Percentiles rank a stretch among this genome's conserved stretches.
Evolutionary conservation across 2,329 filamentous ascomycete genomes (phyloP).

Genomic region (Gyromitra esculenta): DNA sequence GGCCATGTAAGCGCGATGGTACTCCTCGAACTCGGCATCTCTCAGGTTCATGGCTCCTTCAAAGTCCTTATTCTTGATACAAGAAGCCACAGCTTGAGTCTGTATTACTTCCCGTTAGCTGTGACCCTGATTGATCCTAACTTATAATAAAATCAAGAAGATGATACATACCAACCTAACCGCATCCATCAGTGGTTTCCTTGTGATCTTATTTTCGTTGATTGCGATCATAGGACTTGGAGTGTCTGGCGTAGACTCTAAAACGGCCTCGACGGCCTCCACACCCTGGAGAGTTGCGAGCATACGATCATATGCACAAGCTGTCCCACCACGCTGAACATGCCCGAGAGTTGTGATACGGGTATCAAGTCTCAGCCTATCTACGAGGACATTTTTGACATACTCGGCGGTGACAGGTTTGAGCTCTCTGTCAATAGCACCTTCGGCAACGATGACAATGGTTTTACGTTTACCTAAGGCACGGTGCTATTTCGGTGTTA

Average conservation of each 20-base stretch:
- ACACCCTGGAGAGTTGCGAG: slow-evolving; percentile 92
- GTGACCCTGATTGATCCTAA: neutral
- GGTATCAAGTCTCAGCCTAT: slow-evolving; percentile 82
- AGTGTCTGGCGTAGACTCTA: slow-evolving; percentile 87
- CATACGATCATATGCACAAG: slow-evolving; percentile 94
- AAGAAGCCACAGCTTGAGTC: slow-evolving; percentile 83
- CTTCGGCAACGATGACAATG: slow-evolving; percentile 97
- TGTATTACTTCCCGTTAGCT: slow-evolving; percentile 61
- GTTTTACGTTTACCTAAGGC: slow-evolving; percentile 92
- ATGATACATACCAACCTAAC: slow-evolving; percentile 65
- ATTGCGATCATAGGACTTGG: slow-evolving; percentile 96
- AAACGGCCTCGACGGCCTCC: slow-evolving; percentile 89
- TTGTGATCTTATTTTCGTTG: slow-evolving; percentile 95
- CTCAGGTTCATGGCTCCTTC: slow-evolving; percentile 85
- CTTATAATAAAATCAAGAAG: neutral
- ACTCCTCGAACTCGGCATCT: slow-evolving; percentile 92
- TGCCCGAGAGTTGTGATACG: slow-evolving; percentile 94
- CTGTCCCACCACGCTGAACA: slow-evolving; percentile 92
- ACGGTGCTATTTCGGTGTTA: slow-evolving; percentile 72
- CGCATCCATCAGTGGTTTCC: slow-evolving; percentile 87
- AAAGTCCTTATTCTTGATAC: slow-evolving; percentile 87
- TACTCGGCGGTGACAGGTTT: slow-evolving; percentile 82
- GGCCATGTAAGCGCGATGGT: slow-evolving; percentile 88
- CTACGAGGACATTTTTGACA: slow-evolving; percentile 88
- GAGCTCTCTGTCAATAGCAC: slow-evolving; percentile 83